Conservation (phyloP, 441 rosid species). For the Populus hybrid region DNA sequence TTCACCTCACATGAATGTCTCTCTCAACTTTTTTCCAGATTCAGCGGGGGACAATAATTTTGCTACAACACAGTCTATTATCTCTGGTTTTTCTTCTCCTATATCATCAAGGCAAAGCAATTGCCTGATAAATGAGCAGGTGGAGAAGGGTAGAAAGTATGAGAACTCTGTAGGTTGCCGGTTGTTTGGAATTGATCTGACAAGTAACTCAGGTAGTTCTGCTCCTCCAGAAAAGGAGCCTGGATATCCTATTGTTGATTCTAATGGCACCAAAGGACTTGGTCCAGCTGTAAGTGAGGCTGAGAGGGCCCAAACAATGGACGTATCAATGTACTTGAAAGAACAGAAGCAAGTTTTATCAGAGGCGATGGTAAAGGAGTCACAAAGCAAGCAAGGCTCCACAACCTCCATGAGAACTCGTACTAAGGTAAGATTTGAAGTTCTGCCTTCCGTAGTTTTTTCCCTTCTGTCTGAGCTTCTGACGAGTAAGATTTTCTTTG, state of each 20-base stretch:
- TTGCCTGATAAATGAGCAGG: conserved; percentile 29
- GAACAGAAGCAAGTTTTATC: conserved; percentile 40
- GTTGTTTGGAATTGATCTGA: conserved; percentile 76
- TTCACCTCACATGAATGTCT: conserved; percentile 35
- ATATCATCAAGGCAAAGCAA: conserved; percentile 27
- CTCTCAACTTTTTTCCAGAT: conserved; percentile 45
- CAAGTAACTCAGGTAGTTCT: conserved; percentile 25
- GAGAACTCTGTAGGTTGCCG: conserved; percentile 54
- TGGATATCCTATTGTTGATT: conserved; percentile 13
- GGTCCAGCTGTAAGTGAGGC: conserved; percentile 27
- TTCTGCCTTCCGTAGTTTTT: background rate
- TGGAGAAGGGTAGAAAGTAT: conserved; percentile 33
- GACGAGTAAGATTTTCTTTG: conserved; percentile 5
- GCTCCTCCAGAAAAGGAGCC: conserved; percentile 37
- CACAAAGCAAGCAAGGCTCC: conserved; percentile 32
- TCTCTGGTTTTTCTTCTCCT: conserved; percentile 27
- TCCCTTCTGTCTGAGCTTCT: background rate
- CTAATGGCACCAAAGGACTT: conserved; percentile 23
- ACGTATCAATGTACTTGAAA: conserved; percentile 22
- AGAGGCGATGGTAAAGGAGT: conserved; percentile 35
- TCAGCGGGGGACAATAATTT: conserved; percentile 28
- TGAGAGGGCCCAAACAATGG: conserved; percentile 36
- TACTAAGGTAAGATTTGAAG: conserved; percentile 54
- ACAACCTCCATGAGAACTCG: conserved; percentile 59
- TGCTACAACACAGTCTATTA: conserved; percentile 16